Evolutionary conservation across 352 stramenopile genomes (phyloP), one percentile per base, ranked within the genome.

Genomic region (Labyrinthula sp.): DNA sequence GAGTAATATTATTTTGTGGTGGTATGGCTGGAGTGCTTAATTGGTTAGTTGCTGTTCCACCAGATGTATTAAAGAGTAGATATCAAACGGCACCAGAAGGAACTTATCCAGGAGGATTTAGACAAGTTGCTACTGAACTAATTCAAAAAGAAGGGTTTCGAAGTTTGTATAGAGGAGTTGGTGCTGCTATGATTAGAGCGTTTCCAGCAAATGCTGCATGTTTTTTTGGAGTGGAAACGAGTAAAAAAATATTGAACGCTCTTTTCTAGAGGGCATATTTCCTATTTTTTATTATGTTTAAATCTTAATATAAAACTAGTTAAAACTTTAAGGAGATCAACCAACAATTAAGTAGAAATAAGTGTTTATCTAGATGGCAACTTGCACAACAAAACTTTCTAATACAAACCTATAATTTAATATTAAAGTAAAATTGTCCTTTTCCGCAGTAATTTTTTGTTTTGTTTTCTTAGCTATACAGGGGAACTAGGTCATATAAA

Each of bases 41-140:
- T 64, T 96, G 86, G 86, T 66, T 67, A 24, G 75, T 94, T 14
- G 71, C 73, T 17, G 94, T 95, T 45, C 83, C 84, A 20, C 66
- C 81, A 0, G 86, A 96, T 66, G 79, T 92, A 26, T 65, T 96
- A 56, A 96, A 96, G 68, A 92, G 73, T 30, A 70, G 83, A 56
- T 92, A 84, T 60, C 86, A 96, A 65, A 90, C 82, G 0, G 82
- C 82, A 10, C 79, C 82, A 9, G 82, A 93, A 31, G 83, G 83
- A 25, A 92, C 71, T 36, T 94, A 94, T 64, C 73, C 63, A 20
- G 33, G 47, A 6, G 77, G 79, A 31, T 40, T 94, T 22, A 30
- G 65, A 35, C 76, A 94, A 59, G 87, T 89, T 39, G 17, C 18
- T 12, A 69, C 69, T 35, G 68, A 87, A 43, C 63, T 96, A 12